phyloP scores from a whole-genome alignment of 345 rosid genomes.

The Linum usitatissimum region DNA sequence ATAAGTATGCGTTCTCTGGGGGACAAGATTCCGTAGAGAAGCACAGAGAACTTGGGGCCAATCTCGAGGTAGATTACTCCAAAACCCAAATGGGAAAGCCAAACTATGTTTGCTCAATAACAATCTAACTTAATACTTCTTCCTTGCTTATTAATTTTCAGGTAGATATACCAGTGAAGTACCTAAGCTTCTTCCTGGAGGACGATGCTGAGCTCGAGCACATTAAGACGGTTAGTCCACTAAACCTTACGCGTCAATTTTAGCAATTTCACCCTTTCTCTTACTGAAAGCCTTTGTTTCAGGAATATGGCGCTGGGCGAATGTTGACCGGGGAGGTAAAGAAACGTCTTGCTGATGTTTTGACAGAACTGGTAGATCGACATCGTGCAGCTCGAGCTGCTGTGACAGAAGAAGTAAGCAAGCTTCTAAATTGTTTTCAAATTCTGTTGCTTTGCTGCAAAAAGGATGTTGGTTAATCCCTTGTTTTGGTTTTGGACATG shows the following conservation, averaged over 20 bases:
- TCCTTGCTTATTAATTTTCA: slow-evolving; percentile 16
- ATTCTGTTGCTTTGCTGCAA: neutral
- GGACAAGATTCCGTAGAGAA: slow-evolving; percentile 68
- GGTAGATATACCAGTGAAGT: slow-evolving; percentile 85
- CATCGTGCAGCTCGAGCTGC: slow-evolving; percentile 72
- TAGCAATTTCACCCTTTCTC: neutral
- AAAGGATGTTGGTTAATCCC: neutral
- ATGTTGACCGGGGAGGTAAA: slow-evolving; percentile 85
- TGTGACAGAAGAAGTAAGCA: slow-evolving; percentile 65
- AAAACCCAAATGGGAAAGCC: neutral
- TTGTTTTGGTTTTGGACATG: neutral
- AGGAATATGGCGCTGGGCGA: slow-evolving; percentile 83
- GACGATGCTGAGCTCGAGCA: slow-evolving; percentile 79
- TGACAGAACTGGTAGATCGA: slow-evolving; percentile 72
- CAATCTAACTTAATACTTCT: neutral
- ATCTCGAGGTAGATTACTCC: slow-evolving; percentile 52
- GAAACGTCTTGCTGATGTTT: slow-evolving; percentile 48
- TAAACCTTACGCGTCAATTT: neutral
- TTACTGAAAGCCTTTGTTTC: neutral
- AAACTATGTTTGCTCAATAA: neutral
- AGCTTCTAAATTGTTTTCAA: neutral
- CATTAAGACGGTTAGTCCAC: slow-evolving; percentile 50
- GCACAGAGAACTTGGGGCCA: slow-evolving; percentile 66
- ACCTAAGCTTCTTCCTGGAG: slow-evolving; percentile 65
- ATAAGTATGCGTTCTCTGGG: slow-evolving; percentile 73